A percentile compares a stretch with the other conserved stretches of the same genome.
Conservation (phyloP, 345 rosid species). For the Camelina neglecta region DNA sequence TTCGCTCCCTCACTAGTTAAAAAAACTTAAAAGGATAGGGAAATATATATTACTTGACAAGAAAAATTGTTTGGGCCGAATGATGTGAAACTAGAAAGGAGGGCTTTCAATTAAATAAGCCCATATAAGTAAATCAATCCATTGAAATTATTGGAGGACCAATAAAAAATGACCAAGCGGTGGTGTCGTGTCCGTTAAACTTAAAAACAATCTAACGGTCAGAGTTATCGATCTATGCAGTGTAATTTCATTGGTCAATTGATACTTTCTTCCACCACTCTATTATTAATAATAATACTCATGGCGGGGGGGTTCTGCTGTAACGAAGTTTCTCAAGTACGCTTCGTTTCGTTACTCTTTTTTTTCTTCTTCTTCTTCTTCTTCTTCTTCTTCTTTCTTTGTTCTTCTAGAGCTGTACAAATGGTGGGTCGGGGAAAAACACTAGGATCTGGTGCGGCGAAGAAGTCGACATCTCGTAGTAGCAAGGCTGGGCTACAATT, state of each 20-base stretch:
- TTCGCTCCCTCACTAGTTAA: no score
- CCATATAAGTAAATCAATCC: not conserved
- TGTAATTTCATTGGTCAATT: slow-evolving; percentile 47
- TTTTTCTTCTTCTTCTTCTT: no score
- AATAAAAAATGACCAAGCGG: not conserved
- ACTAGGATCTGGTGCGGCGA: slow-evolving; percentile 78
- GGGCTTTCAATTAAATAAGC: not conserved
- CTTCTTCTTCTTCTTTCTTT: not conserved
- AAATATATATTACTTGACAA: no score
- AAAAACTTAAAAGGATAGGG: no score
- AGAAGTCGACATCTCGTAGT: slow-evolving; percentile 90
- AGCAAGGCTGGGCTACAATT: slow-evolving; percentile 95
- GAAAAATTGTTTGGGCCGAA: not conserved
- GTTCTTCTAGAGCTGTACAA: not conserved
- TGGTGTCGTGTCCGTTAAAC: slow-evolving; percentile 35
- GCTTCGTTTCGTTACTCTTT: not conserved
- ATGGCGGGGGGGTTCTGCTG: slow-evolving; percentile 9
- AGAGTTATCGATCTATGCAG: slow-evolving; percentile 35
- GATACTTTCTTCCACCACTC: slow-evolving; percentile 34
- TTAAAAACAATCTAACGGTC: slow-evolving; percentile 48
- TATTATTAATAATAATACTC: slow-evolving; percentile 25
- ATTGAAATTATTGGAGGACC: not conserved
- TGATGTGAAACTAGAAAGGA: not conserved
- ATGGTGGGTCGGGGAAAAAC: slow-evolving; percentile 96
- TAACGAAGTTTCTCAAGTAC: not conserved